Conservation (phyloP, 805 yeast genomes). For the Sugiyamaella smithiae region DNA sequence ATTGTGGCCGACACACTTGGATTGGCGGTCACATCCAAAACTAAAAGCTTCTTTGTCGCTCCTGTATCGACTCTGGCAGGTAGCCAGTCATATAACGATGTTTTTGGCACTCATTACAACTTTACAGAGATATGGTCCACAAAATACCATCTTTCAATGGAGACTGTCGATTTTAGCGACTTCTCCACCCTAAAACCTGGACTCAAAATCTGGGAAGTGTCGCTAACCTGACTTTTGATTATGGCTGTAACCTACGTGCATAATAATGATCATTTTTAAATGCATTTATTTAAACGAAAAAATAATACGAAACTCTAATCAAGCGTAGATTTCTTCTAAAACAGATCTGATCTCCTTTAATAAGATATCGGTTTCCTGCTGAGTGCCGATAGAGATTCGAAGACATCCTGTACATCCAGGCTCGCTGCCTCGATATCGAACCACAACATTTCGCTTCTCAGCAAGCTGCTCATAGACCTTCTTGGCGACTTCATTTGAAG, state of each 20-base stretch:
- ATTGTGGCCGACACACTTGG: slow-evolving; percentile 30
- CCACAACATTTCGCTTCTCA: slow-evolving; percentile 68
- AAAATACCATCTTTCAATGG: slow-evolving; percentile 60
- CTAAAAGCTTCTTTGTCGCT: slow-evolving; percentile 35
- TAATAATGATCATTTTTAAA: too few relatives aligned
- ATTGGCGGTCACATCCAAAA: slow-evolving; percentile 7
- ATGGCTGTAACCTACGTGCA: too few relatives aligned
- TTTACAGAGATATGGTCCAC: slow-evolving; percentile 29
- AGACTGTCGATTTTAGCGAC: slow-evolving; percentile 60
- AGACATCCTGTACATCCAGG: slow-evolving; percentile 85
- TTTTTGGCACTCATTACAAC: slow-evolving; percentile 1
- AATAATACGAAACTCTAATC: too few relatives aligned
- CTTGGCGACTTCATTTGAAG: slow-evolving; percentile 67
- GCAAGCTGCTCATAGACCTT: slow-evolving; percentile 70
- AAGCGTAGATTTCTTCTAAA: slow-evolving; percentile 12
- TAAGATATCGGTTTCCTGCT: slow-evolving; percentile 62
- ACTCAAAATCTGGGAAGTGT: slow-evolving; percentile 27
- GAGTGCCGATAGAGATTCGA: slow-evolving; percentile 84
- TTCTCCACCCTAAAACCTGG: slow-evolving; percentile 58
- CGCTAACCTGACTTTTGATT: not conserved
- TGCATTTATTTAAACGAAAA: too few relatives aligned
- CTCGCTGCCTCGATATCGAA: slow-evolving; percentile 88
- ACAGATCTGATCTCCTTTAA: slow-evolving; percentile 46
- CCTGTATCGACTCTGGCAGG: slow-evolving; percentile 35
- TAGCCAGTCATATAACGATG: not conserved